Base-by-base conservation (phyloP, 1,139 yeast genomes). In the Spathaspora sp. region DNA sequence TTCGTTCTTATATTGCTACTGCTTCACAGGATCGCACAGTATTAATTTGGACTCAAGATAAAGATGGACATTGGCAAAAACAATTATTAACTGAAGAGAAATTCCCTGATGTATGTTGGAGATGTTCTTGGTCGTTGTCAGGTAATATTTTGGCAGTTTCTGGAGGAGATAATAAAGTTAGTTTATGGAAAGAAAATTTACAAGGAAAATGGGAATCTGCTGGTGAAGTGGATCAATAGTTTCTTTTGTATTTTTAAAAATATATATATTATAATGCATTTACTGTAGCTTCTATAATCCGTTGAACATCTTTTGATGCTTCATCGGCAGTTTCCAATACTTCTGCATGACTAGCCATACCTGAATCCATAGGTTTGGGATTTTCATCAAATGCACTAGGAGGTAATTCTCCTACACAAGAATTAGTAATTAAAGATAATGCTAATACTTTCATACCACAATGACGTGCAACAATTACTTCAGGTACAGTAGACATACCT, bases 401-500 rank as follows among this genome's bases (percentile, higher is more conserved):
- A 9, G 96, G 93, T 48, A 78, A 77, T n/a, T 78, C 86, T 18
- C 79, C 77, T 8, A 90, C 88, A 34, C 89, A 91, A 2, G 80
- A 83, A 61, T 93, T 93, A 25, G 98, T 93, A 51, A 93, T 86
- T 52, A 93, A 76, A 50, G 95, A 86, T 45, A 93, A 65, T 0
- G 97, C 98, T 51, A 93, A 71, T 3, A 89, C 96, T 52, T 74
- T 76, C 68, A 95, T 65, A 0, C 90, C 95, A 48, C 85, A 78
- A 64, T 93, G 98, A 60, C 97, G 84, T 2, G 97, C 98, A 11
- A 89, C 86, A 53, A 90, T 81, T 2, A 89, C 96, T 65, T 93
- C 99, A 0, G 99, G 97, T 31, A 91, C 97, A 0, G 98, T 93
- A 49, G 96, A 87, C 99, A 93, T 93, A 3, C 99, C 99, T 5